These are phyloP conservation scores for Fusarium abutilonis DNA, from an alignment of 2,329 filamentous ascomycete genomes.

Conservation along the genomic window DNA sequence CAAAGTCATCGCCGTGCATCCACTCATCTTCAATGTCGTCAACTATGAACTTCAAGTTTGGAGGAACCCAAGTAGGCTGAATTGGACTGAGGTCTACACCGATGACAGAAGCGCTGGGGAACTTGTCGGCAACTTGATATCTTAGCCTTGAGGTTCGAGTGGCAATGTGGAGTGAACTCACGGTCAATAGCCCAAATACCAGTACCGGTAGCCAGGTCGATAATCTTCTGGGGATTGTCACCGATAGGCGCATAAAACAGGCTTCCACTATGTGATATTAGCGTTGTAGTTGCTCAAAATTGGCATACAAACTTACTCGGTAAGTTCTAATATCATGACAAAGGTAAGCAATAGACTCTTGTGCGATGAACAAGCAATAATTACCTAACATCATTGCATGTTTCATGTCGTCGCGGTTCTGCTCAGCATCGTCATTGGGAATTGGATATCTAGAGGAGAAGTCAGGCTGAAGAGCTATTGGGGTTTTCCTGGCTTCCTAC, in stretches of 20 bases:
- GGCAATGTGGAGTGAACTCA: background rate
- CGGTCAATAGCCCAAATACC: conserved; percentile 41
- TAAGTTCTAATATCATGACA: conserved; percentile 44
- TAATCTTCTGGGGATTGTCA: conserved; percentile 32
- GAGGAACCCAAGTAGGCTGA: conserved; percentile 50
- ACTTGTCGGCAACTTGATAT: conserved; percentile 38
- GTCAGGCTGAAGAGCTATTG: conserved; percentile 15
- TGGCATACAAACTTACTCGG: conserved; percentile 13
- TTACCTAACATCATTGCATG: conserved; percentile 44
- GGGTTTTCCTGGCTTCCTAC: background rate
- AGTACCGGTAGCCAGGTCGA: conserved; percentile 39
- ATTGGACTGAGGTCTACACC: conserved; percentile 43
- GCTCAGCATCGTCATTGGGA: conserved; percentile 43
- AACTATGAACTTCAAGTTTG: conserved; percentile 53
- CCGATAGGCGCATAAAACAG: conserved; percentile 35
- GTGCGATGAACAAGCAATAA: no score
- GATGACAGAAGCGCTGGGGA: conserved; percentile 36
- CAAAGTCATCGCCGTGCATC: conserved; percentile 45
- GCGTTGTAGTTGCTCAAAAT: rapidly evolving
- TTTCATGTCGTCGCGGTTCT: conserved; percentile 44
- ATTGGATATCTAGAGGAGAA: conserved; percentile 36
- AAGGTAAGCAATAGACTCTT: no score
- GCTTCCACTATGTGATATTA: conserved; percentile 29
- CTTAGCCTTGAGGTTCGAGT: background rate
- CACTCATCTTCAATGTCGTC: conserved; percentile 60